A percentile compares a stretch with the other conserved stretches of the same genome.
phyloP scores from a whole-genome alignment of 2,329 filamentous ascomycete species.

The Paramyrothecium sp. region DNA sequence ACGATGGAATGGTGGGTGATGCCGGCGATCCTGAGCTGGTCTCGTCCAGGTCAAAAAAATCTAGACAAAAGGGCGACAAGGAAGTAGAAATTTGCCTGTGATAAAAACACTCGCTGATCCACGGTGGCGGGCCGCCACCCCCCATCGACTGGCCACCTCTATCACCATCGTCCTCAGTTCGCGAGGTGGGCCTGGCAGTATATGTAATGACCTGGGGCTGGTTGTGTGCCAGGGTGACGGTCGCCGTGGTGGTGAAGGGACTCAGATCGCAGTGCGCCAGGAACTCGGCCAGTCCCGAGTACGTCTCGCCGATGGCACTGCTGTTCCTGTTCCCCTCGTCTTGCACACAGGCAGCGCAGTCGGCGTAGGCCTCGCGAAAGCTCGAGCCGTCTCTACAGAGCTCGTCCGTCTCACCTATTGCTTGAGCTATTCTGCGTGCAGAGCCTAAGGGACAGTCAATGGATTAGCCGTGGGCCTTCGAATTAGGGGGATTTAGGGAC shows the following conservation, averaged over 20 bases:
- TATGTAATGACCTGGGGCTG: neutral
- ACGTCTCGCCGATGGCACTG: neutral
- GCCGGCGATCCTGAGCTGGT: too few relatives aligned
- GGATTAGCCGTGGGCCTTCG: neutral
- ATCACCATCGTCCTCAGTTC: neutral
- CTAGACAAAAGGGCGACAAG: too few relatives aligned
- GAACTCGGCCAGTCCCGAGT: neutral
- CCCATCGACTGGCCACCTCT: neutral
- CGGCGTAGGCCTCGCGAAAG: neutral
- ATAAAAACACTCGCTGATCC: too few relatives aligned
- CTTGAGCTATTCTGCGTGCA: neutral
- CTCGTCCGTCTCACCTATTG: neutral
- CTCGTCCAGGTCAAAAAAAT: too few relatives aligned
- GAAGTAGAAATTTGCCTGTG: too few relatives aligned
- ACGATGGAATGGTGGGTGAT: too few relatives aligned
- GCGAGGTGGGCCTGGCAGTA: neutral
- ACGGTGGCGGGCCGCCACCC: too few relatives aligned
- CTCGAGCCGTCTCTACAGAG: neutral
- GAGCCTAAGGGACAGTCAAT: neutral
- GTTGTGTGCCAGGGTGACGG: neutral
- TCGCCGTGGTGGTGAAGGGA: neutral
- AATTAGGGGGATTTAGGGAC: neutral
- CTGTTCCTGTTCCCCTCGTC: neutral
- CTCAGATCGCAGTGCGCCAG: neutral
- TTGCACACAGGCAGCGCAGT: neutral